These are phyloP conservation scores for Cryptosporidium sp. DNA, from an alignment of 169 alveolate genomes.

Conservation along the genomic window DNA sequence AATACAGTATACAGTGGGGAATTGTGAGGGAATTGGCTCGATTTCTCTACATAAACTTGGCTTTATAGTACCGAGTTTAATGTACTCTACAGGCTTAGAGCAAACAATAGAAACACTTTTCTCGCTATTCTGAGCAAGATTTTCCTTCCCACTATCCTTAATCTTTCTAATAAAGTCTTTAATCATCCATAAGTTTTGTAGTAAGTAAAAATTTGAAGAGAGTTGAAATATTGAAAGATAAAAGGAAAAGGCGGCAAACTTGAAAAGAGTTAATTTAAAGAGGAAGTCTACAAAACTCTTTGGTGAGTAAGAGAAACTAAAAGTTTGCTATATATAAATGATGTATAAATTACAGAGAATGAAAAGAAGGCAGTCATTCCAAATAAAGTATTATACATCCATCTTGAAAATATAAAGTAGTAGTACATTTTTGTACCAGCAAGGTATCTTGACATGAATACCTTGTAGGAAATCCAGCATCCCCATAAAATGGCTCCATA, in stretches of 20 bases:
- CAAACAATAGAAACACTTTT: not conserved
- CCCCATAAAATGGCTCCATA: slow-evolving; percentile 74
- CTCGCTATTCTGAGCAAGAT: not conserved
- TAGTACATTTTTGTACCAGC: slow-evolving; percentile 69
- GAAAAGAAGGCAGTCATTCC: slow-evolving; percentile 68
- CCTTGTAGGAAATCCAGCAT: slow-evolving; percentile 68
- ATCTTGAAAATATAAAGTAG: slow-evolving; percentile 62
- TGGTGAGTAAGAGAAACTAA: slow-evolving; percentile 54
- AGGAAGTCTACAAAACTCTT: slow-evolving; percentile 31
- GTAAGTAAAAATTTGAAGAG: no score
- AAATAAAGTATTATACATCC: slow-evolving; percentile 72
- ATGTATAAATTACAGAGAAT: slow-evolving; percentile 60
- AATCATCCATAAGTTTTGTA: not conserved
- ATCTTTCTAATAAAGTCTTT: slow-evolving; percentile 16
- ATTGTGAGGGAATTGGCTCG: slow-evolving; percentile 2
- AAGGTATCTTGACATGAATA: slow-evolving; percentile 70
- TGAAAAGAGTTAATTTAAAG: not conserved
- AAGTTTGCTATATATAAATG: slow-evolving; percentile 52
- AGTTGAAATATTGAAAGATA: not conserved
- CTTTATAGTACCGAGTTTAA: not conserved
- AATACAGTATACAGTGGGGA: slow-evolving; percentile 22
- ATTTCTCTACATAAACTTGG: not conserved
- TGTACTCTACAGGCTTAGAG: not conserved
- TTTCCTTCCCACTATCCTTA: slow-evolving; percentile 2
- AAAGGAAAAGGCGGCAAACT: not conserved